These are phyloP conservation scores for Calonectria honghensis DNA, from an alignment of 2,329 filamentous ascomycete species.

Conservation along the genomic window DNA sequence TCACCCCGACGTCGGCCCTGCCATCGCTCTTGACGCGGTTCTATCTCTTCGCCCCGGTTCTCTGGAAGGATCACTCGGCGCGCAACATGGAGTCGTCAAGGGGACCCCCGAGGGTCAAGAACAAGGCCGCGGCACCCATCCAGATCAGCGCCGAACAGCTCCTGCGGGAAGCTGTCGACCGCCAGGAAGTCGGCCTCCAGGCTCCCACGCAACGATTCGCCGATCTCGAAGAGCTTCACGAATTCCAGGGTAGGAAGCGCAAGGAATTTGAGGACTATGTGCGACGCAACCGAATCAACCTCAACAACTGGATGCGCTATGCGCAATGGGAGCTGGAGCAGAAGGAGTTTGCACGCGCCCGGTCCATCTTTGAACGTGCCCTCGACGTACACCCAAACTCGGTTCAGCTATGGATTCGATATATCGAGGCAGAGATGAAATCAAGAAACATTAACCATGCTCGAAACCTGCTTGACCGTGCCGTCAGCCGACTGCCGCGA, in stretches of 20 bases:
- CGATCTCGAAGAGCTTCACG: conserved; percentile 97
- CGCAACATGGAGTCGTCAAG: conserved; percentile 90
- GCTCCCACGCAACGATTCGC: conserved; percentile 96
- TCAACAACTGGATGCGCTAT: conserved; percentile 99
- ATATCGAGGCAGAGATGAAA: conserved; percentile 98
- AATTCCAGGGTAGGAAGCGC: conserved; percentile 95
- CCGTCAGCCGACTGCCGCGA: conserved; percentile 92
- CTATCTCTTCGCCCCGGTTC: conserved; percentile 10
- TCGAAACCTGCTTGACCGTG: conserved; percentile 93
- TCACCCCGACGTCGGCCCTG: conserved; percentile 29
- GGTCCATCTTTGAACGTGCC: conserved; percentile 95
- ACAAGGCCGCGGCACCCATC: conserved; percentile 93
- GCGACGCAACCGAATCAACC: conserved; percentile 92
- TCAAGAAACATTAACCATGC: conserved; percentile 95
- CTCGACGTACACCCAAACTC: conserved; percentile 93
- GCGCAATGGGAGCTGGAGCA: conserved; percentile 98
- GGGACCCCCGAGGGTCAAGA: conserved; percentile 97
- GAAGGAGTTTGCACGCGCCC: conserved; percentile 94
- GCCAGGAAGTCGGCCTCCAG: conserved; percentile 91
- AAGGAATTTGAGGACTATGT: conserved; percentile 99
- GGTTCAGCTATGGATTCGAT: conserved; percentile 91
- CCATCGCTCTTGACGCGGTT: conserved; percentile 16
- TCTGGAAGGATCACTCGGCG: conserved; percentile 18
- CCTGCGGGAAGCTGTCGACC: conserved; percentile 95
- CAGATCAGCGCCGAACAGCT: conserved; percentile 98